Conservation (phyloP, 2,329 filamentous ascomycete species). For the Aspergillus sp. region DNA sequence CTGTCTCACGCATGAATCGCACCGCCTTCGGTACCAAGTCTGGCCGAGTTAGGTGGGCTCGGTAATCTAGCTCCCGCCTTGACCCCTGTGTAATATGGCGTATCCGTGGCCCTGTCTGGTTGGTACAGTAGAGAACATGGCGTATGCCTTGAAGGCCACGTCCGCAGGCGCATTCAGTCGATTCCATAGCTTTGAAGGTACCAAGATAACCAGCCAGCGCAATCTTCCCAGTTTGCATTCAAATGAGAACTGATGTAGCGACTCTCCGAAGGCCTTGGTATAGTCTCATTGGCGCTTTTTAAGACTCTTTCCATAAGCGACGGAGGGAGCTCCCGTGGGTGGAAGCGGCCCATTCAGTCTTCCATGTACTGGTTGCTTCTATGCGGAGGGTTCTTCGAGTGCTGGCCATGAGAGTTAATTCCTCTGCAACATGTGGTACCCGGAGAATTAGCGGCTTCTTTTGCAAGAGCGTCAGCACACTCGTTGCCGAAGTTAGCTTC, state of each 20-base stretch:
- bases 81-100: neutral
- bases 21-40: too few species aligned
- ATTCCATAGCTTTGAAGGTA: neutral
- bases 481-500: neutral
- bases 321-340: neutral
- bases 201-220: neutral
- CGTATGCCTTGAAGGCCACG: neutral
- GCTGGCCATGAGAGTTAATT: too few species aligned
- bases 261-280: neutral
- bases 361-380: neutral
- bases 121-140: neutral
- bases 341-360: neutral
- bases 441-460: too few species aligned
- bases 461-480: neutral
- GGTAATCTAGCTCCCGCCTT: too few species aligned
- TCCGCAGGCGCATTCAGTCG: neutral
- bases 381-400: neutral
- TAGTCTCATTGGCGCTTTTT: neutral
- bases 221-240: neutral
- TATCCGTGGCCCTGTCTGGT: neutral
- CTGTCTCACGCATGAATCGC: too few species aligned
- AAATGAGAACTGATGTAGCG: neutral
- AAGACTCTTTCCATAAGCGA: neutral
- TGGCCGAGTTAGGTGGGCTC: too few species aligned
- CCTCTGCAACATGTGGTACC: too few species aligned